Evolutionary conservation across 176 grass and related monocot genomes (phyloP).

Genomic region (Metroxylon sagu): DNA sequence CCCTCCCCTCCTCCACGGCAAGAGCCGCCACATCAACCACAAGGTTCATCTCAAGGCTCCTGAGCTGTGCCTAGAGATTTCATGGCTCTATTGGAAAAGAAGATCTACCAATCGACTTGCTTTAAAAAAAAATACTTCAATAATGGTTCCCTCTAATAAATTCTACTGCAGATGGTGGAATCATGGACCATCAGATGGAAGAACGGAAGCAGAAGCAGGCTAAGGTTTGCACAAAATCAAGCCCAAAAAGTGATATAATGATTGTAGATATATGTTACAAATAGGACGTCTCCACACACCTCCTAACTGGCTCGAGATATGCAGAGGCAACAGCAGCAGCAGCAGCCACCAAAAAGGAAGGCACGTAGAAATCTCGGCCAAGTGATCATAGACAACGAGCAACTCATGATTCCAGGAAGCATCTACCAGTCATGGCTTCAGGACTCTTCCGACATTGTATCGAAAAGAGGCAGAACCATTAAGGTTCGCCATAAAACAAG

Average conservation of each 20-base stretch:
- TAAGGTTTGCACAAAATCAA: conserved; percentile 22
- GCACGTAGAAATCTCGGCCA: conserved; percentile 4
- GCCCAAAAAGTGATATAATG: no score
- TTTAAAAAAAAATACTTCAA: no score
- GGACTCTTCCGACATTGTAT: conserved; percentile 44
- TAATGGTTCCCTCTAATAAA: no score
- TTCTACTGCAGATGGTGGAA: conserved; percentile 34
- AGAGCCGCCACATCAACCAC: conserved; percentile 34
- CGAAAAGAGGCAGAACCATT: conserved; percentile 63
- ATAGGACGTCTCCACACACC: no score
- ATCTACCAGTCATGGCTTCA: conserved; percentile 77
- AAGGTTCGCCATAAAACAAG: conserved; percentile 33
- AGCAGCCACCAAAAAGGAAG: conserved; percentile 46
- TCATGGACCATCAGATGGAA: conserved; percentile 1
- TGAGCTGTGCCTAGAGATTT: no score
- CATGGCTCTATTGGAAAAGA: no score
- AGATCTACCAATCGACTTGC: no score
- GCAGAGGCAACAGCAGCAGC: conserved; percentile 20
- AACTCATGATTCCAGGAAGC: conserved; percentile 60
- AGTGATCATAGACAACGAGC: conserved; percentile 44
- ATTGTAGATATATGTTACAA: no score
- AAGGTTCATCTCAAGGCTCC: conserved; percentile 24
- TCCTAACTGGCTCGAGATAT: conserved; percentile 20
- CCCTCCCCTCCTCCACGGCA: conserved; percentile 18
- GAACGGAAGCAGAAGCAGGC: conserved; percentile 36